Evolutionary conservation across 2,329 filamentous ascomycete species (phyloP).

Genomic region (Pseudogymnoascus sp.): DNA sequence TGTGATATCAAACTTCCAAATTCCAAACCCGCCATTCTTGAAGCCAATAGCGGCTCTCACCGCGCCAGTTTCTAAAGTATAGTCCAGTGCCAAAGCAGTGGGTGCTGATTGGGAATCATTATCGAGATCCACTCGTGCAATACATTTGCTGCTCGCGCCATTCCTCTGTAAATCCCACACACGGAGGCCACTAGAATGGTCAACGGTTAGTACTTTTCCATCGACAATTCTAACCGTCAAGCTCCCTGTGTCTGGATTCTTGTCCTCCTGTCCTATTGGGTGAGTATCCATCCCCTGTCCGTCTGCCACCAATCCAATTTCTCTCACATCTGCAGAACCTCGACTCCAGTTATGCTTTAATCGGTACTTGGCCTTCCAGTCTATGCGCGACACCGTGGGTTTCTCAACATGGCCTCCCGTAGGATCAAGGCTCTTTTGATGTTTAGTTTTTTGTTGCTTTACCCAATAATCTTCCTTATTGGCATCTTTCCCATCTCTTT

Average conservation of each 20-base stretch:
- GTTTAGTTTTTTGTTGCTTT: slow-evolving; percentile 25
- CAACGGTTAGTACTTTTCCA: slow-evolving; percentile 71
- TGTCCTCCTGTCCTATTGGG: slow-evolving; percentile 31
- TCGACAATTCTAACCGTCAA: slow-evolving; percentile 72
- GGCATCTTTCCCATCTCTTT: neutral
- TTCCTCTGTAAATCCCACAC: slow-evolving; percentile 70
- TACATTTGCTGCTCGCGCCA: slow-evolving; percentile 48
- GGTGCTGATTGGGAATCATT: neutral
- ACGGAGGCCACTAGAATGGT: slow-evolving; percentile 61
- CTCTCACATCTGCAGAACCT: slow-evolving; percentile 73
- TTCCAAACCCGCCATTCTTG: slow-evolving; percentile 61
- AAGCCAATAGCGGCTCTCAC: slow-evolving; percentile 66
- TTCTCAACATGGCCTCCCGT: slow-evolving; percentile 30
- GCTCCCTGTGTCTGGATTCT: slow-evolving; percentile 41
- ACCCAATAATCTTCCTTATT: slow-evolving; percentile 10
- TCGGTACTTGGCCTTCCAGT: slow-evolving; percentile 88
- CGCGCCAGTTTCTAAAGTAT: slow-evolving; percentile 33
- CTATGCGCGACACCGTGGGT: slow-evolving; percentile 35
- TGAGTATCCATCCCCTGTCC: slow-evolving; percentile 26
- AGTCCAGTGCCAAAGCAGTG: slow-evolving; percentile 17
- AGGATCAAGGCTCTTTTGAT: slow-evolving; percentile 52
- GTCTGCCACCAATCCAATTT: slow-evolving; percentile 55
- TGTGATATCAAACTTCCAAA: slow-evolving; percentile 56
- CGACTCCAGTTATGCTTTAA: slow-evolving; percentile 85
- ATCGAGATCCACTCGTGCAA: slow-evolving; percentile 4